These are phyloP conservation scores for Brassica incana DNA, from an alignment of 345 rosid genomes.

Conservation along the genomic window DNA sequence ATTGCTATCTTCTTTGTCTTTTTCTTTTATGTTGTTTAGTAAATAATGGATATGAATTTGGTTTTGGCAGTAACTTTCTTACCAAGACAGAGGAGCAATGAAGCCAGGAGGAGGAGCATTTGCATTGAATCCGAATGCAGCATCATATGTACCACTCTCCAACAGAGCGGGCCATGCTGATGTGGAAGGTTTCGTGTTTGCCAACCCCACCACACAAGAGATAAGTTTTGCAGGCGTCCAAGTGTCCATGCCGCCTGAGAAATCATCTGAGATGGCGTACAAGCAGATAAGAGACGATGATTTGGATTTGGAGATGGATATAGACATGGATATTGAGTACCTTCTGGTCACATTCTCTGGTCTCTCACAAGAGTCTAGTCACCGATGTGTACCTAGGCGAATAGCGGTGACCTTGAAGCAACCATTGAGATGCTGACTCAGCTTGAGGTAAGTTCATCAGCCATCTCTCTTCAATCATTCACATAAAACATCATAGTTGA, in stretches of 20 bases:
- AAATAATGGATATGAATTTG: neutral
- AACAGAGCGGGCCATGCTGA: conserved; percentile 49
- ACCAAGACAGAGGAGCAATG: conserved; percentile 47
- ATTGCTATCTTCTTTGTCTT: neutral
- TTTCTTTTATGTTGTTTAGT: neutral
- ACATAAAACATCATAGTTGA: neutral
- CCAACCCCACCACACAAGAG: conserved; percentile 29
- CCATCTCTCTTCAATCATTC: neutral
- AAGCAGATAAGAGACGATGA: conserved; percentile 67
- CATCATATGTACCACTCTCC: conserved; percentile 69
- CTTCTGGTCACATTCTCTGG: conserved; percentile 72
- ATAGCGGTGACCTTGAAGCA: conserved; percentile 69
- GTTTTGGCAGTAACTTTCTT: conserved; percentile 1
- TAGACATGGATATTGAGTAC: conserved; percentile 71
- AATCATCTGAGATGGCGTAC: conserved; percentile 35
- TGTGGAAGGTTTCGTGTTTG: conserved; percentile 40
- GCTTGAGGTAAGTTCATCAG: conserved; percentile 58
- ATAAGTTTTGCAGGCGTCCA: conserved; percentile 32
- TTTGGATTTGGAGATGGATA: conserved; percentile 52
- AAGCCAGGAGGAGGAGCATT: conserved; percentile 60
- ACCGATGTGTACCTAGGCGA: conserved; percentile 71
- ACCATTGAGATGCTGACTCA: conserved; percentile 80
- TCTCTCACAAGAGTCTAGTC: conserved; percentile 72
- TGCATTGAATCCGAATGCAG: conserved; percentile 81
- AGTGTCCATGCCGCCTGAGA: conserved; percentile 33